Evolutionary conservation across 352 stramenopile species (phyloP).

Genomic region (Phytophthora megakarya): DNA sequence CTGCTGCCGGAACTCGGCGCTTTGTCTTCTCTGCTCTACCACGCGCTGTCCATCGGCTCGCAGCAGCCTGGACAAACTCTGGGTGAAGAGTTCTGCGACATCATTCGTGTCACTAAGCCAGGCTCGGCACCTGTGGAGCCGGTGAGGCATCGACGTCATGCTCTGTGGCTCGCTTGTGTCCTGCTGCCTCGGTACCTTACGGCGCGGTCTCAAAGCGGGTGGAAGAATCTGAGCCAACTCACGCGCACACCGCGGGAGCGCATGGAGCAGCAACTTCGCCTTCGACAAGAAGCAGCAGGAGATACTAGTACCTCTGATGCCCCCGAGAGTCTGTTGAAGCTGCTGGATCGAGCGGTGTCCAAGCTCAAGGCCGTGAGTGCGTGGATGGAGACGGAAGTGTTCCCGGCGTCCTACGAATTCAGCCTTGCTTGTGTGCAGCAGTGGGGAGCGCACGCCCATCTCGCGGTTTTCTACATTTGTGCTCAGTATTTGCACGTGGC

Average conservation of each 20-base stretch:
- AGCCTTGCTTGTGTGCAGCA: slow-evolving; percentile 48
- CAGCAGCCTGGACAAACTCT: slow-evolving; percentile 77
- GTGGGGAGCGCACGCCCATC: slow-evolving; percentile 60
- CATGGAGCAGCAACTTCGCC: slow-evolving; percentile 78
- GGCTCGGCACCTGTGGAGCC: slow-evolving; percentile 21
- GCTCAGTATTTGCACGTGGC: slow-evolving; percentile 73
- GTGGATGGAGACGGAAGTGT: slow-evolving; percentile 49
- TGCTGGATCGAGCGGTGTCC: slow-evolving; percentile 50
- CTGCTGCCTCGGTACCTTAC: slow-evolving; percentile 69
- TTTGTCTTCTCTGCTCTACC: slow-evolving; percentile 72
- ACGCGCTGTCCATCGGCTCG: slow-evolving; percentile 56
- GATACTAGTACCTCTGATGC: slow-evolving; percentile 9
- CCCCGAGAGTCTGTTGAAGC: slow-evolving; percentile 18
- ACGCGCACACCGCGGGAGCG: slow-evolving; percentile 69
- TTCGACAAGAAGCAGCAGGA: slow-evolving; percentile 37
- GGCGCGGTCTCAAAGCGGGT: slow-evolving; percentile 68
- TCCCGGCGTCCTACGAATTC: slow-evolving; percentile 69
- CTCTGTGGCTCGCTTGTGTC: slow-evolving; percentile 60
- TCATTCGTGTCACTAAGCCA: slow-evolving; percentile 63
- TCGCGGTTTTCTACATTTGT: slow-evolving; percentile 79
- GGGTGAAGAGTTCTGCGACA: slow-evolving; percentile 88
- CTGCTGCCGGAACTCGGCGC: slow-evolving; percentile 73
- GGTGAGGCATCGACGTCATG: slow-evolving; percentile 45
- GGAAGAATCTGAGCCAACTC: slow-evolving; percentile 69
- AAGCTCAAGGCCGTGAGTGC: slow-evolving; percentile 44